Evolutionary conservation across 345 rosid genomes (phyloP), one percentile per base, ranked within the genome.

Genomic region (Gossypium arboreum): DNA sequence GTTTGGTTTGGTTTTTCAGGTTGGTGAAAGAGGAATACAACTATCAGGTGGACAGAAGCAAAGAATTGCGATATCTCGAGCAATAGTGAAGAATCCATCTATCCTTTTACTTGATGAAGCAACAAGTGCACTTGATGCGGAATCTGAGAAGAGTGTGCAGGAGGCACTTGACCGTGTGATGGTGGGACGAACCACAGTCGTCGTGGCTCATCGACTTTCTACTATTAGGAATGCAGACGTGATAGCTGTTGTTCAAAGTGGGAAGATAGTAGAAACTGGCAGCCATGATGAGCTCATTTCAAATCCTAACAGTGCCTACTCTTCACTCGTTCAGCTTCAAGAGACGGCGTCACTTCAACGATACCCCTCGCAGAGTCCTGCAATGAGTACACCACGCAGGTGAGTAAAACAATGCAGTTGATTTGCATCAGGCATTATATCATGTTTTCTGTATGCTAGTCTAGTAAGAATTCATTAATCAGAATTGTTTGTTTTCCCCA

Each of bases 21-120:
- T 95, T 12, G 98, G 99, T 29, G 99, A 95, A 78, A 89, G 97
- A 80, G 98, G 99, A 57, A 81, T 95, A 68, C 98, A 93, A 62
- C 79, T 95, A 68, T 95, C 98, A 0, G 99, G 99, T 7, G 99
- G 99, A 68, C 99, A 95, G 80, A 95, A 95, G 82, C 99, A 95
- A 72, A 86, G 98, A 76, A 91, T 95, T 65, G 98, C 99, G 1
- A 90, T 95, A 77, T 81, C 99, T 0, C 91, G 98, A 16, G 99
- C 99, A 1, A 86, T 91, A 41, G 91, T 95, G 73, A 93, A 95
- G 79, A 89, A 95, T 73, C 99, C 99, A 2, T 88, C 90, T 0
- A 84, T 95, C 76, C 96, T 95, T 34, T 83, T 95, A 82, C 86
- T 95, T 1, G 99, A 95, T 73, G 99, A 95, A 84, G 99, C 99